A percentile compares a stretch with the other conserved stretches of the same genome.
phyloP scores from a whole-genome alignment of 2,329 filamentous ascomycete genomes.

The Paramyrothecium sp. region DNA sequence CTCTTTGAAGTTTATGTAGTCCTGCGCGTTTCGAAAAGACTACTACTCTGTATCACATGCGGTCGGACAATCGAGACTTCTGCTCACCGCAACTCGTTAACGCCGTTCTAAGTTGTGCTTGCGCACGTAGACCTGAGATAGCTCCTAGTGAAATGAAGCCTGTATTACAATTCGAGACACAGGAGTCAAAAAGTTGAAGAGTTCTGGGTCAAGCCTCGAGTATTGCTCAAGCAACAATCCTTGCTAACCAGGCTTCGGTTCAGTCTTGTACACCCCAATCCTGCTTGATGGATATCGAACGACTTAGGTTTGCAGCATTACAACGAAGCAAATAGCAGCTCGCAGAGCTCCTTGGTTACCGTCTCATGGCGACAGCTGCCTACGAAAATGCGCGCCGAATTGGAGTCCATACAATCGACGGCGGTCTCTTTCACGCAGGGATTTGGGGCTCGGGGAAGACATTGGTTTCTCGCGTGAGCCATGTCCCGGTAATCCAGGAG shows the following conservation, averaged over 20 bases:
- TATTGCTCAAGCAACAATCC: background rate
- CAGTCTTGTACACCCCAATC: background rate
- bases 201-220: background rate
- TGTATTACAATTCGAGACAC: slow-evolving; percentile 11
- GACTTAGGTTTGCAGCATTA: background rate
- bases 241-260: background rate
- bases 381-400: background rate
- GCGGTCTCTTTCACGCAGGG: background rate
- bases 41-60: slow-evolving; percentile 35
- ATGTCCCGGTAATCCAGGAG: background rate
- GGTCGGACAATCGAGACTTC: slow-evolving; percentile 18
- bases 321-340: background rate
- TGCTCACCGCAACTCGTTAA: slow-evolving; percentile 36
- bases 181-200: slow-evolving; percentile 14
- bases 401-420: background rate
- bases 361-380: background rate
- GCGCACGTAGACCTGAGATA: slow-evolving; percentile 19
- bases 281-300: background rate
- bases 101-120: slow-evolving; percentile 27
- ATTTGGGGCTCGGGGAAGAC: background rate
- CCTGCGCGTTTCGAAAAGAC: slow-evolving; percentile 31
- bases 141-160: background rate
- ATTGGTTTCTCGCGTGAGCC: background rate
- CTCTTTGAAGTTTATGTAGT: slow-evolving; percentile 23
- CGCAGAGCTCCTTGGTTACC: background rate